These are phyloP conservation scores for Gryganskiella cystojenkinii DNA, from an alignment of 192 early-diverging fungal genomes.

Conservation along the genomic window DNA sequence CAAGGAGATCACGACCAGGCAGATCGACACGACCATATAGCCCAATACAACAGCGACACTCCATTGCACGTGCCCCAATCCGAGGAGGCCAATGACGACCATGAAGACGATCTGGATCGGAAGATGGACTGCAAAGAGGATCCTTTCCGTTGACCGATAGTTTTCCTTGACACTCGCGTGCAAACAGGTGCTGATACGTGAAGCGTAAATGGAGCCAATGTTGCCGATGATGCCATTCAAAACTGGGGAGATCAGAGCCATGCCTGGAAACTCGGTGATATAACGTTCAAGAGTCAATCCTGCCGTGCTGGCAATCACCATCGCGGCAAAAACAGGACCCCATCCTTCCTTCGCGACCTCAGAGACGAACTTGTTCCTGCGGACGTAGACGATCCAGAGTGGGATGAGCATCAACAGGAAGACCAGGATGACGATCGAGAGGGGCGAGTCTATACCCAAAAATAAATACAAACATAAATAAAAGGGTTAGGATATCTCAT, in stretches of 20 bases:
- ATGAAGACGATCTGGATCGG: slow-evolving; percentile 75
- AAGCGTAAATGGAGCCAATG: slow-evolving; percentile 82
- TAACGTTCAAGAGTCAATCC: slow-evolving; percentile 76
- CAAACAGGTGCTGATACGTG: slow-evolving; percentile 78
- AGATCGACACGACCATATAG: slow-evolving; percentile 17
- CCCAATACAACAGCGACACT: slow-evolving; percentile 7
- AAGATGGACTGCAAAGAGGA: slow-evolving; percentile 74
- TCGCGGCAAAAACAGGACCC: slow-evolving; percentile 80
- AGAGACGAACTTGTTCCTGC: slow-evolving; percentile 69
- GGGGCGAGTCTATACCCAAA: slow-evolving; percentile 31
- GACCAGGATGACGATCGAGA: slow-evolving; percentile 57
- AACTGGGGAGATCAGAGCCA: slow-evolving; percentile 76
- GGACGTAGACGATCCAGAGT: slow-evolving; percentile 61
- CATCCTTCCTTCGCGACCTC: slow-evolving; percentile 78
- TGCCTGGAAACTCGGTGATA: slow-evolving; percentile 70
- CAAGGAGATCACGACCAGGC: slow-evolving; percentile 60
- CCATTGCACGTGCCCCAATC: slow-evolving; percentile 35
- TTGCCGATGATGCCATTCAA: slow-evolving; percentile 80
- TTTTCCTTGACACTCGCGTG: slow-evolving; percentile 63
- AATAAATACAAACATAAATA: not conserved
- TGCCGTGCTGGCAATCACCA: slow-evolving; percentile 74
- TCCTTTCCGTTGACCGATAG: slow-evolving; percentile 63
- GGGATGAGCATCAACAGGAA: slow-evolving; percentile 54
- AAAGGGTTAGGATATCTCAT: not conserved
- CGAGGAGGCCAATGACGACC: slow-evolving; percentile 12